Base-by-base conservation (phyloP, 257 asterid genomes). In the Buddleja alternifolia region DNA sequence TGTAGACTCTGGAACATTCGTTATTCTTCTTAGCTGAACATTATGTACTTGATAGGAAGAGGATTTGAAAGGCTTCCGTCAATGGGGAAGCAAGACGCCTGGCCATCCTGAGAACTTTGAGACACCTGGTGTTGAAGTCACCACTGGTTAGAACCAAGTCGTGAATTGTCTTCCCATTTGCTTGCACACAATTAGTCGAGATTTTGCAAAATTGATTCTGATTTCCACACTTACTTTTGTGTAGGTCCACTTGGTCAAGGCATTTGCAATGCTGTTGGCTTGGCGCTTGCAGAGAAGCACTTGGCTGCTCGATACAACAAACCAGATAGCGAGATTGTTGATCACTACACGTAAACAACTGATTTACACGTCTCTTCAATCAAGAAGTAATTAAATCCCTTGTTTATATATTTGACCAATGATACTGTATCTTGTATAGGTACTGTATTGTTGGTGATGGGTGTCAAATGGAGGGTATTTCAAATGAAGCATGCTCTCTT, bases 191-290 rank as follows among this genome's bases (percentile, higher is more conserved):
- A 48, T 45, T 57, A 20, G 39, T 41, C 0, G 55, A 25, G 52
- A 40, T 60, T 50, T 54, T 36, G 36, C n/a, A 19, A 59, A 42
- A 64, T 54, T 50, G 63, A 79, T 46, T 60, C 15, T 45, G 29
- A 46, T 63, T 36, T 79, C 50, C 50, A 45, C 21, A 7, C 77
- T 57, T 58, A n/a, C 58, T 67, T 50, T 71, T 42, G 21, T 63
- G 37, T 77, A 90, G 97, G 97, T 42, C 97, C 97, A 25, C 95
- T 90, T 42, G 97, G 97, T 57, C 97, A 90, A 78, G 97, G 97
- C 70, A 66, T 90, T 73, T 94, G 89, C 60, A 90, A 90, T 80
- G 97, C 92, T 10, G 96, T 90, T 44, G 97, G 97, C 8, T 78
- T 90, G 78, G 97, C 97, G 7, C 89, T 90, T 76, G 90, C 88